Conservation (phyloP, 139 green algal species). For the Mychonastes homosphaera region DNA sequence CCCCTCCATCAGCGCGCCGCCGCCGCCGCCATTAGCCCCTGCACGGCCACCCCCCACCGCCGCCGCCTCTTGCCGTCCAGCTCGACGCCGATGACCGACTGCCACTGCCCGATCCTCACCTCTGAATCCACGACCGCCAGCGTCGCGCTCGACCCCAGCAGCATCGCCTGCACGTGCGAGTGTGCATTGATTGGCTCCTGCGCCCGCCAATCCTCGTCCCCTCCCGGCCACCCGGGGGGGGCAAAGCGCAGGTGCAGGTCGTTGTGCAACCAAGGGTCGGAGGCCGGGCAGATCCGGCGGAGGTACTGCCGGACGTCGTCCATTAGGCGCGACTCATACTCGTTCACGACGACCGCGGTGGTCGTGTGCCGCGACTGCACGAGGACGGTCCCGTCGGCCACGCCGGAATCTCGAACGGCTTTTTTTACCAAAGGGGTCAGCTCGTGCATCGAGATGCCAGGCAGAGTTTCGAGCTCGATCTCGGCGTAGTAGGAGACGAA, state of each 20-base stretch:
- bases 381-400: too few species aligned
- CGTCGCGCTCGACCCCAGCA: slow-evolving; percentile 50
- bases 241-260: slow-evolving; percentile 62
- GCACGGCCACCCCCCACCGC: too few species aligned
- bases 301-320: slow-evolving; percentile 67
- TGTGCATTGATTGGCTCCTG: slow-evolving; percentile 72
- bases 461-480: too few species aligned
- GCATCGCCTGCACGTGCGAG: slow-evolving; percentile 59
- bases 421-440: too few species aligned
- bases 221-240: slow-evolving; percentile 41
- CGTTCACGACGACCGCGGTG: slow-evolving; percentile 65
- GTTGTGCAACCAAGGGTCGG: slow-evolving; percentile 71
- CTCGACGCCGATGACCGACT: too few species aligned
- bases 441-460: too few species aligned
- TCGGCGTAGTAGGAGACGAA: too few species aligned
- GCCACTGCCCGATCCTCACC: slow-evolving; percentile 58
- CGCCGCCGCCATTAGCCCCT: too few species aligned
- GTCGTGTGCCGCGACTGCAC: slow-evolving; percentile 49
- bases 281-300: slow-evolving; percentile 41
- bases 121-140: slow-evolving; percentile 43
- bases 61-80: too few species aligned
- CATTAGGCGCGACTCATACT: slow-evolving; percentile 55
- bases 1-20: too few species aligned
- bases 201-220: slow-evolving; percentile 39
- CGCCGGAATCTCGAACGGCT: too few species aligned